Percentiles rank a stretch among this genome's conserved stretches.
phyloP scores from a whole-genome alignment of 2,329 filamentous ascomycete genomes.

The Botryotinia narcissicola region DNA sequence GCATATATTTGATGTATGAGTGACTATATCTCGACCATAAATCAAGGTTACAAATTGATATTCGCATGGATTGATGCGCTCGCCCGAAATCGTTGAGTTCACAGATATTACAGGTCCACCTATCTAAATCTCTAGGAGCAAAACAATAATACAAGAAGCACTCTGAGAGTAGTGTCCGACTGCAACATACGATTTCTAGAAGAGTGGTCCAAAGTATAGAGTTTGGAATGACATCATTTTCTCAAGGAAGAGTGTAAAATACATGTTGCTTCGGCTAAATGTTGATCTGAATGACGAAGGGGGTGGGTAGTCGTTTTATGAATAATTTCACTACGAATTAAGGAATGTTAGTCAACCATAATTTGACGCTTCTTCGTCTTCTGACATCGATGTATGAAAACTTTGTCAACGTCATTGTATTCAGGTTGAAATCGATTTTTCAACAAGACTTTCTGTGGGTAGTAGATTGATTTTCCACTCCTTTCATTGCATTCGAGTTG shows the following conservation, averaged over 20 bases:
- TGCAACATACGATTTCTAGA: background rate
- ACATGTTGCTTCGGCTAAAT: background rate
- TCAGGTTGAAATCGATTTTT: background rate
- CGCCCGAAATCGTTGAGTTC: background rate
- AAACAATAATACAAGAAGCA: background rate
- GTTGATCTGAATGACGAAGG: background rate
- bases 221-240: background rate
- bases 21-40: background rate
- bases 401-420: background rate
- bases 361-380: background rate
- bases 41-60: background rate
- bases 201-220: background rate
- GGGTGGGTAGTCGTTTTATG: background rate
- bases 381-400: background rate
- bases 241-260: background rate
- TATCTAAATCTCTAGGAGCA: background rate
- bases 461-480: background rate
- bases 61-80: background rate
- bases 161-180: background rate
- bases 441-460: background rate
- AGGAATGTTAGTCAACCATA: background rate
- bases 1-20: background rate
- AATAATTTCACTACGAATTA: background rate
- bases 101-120: background rate
- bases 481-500: background rate